phyloP scores from a whole-genome alignment of 164 flowering plant species.

The Vitis rotundifolia region DNA sequence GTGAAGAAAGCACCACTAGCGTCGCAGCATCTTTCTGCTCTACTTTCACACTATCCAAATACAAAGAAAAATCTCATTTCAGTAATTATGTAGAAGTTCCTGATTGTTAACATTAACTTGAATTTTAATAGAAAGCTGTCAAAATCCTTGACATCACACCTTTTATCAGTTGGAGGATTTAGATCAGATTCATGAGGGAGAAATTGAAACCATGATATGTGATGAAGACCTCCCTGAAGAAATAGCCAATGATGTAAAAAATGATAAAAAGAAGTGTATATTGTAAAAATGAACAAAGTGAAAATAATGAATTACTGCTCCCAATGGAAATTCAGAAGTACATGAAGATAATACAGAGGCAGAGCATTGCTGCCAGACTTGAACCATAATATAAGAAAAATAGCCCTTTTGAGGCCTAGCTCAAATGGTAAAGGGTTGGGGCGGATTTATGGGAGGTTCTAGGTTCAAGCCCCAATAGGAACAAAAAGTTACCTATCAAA shows the following conservation, averaged over 20 bases:
- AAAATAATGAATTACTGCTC: neutral
- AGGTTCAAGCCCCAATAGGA: too few relatives aligned
- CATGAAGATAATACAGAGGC: too few relatives aligned
- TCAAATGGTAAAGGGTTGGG: too few relatives aligned
- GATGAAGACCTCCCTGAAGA: slow-evolving; percentile 84
- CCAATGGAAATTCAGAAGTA: too few relatives aligned
- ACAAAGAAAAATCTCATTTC: slow-evolving; percentile 5
- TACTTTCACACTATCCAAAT: slow-evolving; percentile 46
- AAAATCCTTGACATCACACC: slow-evolving; percentile 35
- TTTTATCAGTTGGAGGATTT: slow-evolving; percentile 56
- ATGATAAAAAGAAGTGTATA: neutral
- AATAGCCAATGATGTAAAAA: slow-evolving; percentile 8
- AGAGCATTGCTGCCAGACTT: too few relatives aligned
- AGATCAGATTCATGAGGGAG: slow-evolving; percentile 79
- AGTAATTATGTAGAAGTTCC: neutral
- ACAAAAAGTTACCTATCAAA: too few relatives aligned
- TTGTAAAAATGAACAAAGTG: neutral
- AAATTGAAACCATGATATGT: slow-evolving; percentile 96
- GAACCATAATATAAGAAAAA: too few relatives aligned
- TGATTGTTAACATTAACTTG: neutral
- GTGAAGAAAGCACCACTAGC: slow-evolving; percentile 69
- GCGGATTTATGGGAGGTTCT: too few relatives aligned
- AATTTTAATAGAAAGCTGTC: neutral
- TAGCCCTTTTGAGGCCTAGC: too few relatives aligned
- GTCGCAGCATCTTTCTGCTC: slow-evolving; percentile 85